phyloP scores from a whole-genome alignment of 306 rosid species.

The Prunus dulcis region DNA sequence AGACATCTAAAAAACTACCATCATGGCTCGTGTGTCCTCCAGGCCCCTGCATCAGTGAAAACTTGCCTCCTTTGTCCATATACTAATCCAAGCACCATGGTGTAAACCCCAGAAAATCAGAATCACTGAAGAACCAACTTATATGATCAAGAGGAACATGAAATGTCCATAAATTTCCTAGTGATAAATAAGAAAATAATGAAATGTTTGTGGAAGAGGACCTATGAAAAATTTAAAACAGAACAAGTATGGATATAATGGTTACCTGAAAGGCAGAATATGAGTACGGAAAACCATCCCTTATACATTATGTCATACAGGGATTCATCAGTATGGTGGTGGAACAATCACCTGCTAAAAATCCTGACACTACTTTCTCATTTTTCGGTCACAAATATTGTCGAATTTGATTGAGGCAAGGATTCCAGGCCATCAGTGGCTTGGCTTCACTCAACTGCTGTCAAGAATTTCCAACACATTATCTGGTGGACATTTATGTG shows the following conservation, averaged over 20 bases:
- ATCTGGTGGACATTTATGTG: conserved; percentile 78
- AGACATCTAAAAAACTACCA: not conserved
- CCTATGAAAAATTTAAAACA: not conserved
- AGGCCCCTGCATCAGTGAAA: not conserved
- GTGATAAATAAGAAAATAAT: not conserved
- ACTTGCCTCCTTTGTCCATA: not conserved
- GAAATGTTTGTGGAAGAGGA: not conserved
- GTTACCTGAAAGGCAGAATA: conserved; percentile 16
- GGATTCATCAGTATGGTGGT: conserved; percentile 21
- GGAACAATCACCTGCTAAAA: conserved; percentile 26
- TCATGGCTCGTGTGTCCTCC: not conserved
- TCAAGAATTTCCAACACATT: conserved; percentile 55
- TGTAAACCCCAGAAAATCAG: not conserved
- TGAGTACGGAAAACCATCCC: conserved; percentile 16
- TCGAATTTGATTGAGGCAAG: conserved; percentile 35
- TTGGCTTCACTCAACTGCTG: conserved; percentile 42
- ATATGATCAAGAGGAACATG: not conserved
- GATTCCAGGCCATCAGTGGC: conserved; percentile 19
- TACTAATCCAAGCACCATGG: not conserved
- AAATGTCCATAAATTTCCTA: not conserved
- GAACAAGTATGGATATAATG: not conserved
- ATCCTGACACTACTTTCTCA: conserved; percentile 17
- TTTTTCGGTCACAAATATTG: conserved; percentile 35
- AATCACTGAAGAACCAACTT: not conserved
- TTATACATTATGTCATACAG: conserved; percentile 23